Evolutionary conservation across 352 stramenopile species (phyloP), one percentile per base, ranked within the genome.

Genomic region (Globisporangium mamillatum): DNA sequence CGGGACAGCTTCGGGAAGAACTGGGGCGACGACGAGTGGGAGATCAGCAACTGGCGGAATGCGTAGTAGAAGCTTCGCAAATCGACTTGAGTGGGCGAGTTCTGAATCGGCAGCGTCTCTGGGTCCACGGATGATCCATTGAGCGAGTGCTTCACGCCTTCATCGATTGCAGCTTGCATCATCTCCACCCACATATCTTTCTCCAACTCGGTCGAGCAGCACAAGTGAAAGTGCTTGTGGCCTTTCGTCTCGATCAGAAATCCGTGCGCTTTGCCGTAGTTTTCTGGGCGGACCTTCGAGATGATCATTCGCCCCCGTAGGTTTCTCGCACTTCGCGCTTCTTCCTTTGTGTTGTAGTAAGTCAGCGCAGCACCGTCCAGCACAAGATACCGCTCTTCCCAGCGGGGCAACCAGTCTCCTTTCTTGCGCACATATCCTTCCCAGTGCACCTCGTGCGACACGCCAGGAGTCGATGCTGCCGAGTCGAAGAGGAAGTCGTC

Each of bases 121-220:
- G 60, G 75, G 20, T 77, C 75, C 4, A 64, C 46, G 1, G 70
- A 69, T 1, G 74, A 44, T 10, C 77, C 69, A 46, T 78, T 76
- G 24, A 75, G 14, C 52, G 71, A 68, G 72, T 79, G 70, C 64
- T 76, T 78, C 53, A 79, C 76, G 14, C 77, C 76, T 69, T 94
- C 87, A 54, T 95, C 89, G 70, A 96, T 92, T 12, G 89, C 89
- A 9, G 89, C 87, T 66, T 94, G 86, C 89, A 96, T 96, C 89
- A 96, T 96, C 71, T 96, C 89, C 60, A 96, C 81, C 89, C 89
- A 96, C 89, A 95, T 96, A 62, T 96, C 89, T 63, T 96, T 96
- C 71, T 96, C 89, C 29, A 96, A 71, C 67, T 95, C 89, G 8
- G 87, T 94, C 7, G 87, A 70, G 70, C 89, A 96, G 73, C 89